Conservation (phyloP, 1,284 basidiomycete genomes). For the Neotropicomus parvogracilis region DNA sequence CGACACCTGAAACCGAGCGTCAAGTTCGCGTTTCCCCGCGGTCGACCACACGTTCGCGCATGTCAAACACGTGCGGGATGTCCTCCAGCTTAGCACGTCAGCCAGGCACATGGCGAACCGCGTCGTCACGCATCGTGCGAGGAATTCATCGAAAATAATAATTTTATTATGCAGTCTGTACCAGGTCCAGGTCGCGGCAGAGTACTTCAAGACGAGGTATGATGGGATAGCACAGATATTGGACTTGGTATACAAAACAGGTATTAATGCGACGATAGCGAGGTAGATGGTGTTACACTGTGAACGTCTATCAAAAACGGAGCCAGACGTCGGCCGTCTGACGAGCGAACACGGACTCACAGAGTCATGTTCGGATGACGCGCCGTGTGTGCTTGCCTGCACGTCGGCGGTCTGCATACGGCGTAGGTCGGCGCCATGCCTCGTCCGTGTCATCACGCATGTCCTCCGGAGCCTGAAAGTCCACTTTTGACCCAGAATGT, state of each 20-base stretch:
- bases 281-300: background rate
- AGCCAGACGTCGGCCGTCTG: too few species aligned
- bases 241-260: slow-evolving; percentile 23
- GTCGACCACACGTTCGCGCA: slow-evolving; percentile 10
- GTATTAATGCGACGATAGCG: slow-evolving; percentile 21
- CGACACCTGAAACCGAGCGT: too few species aligned
- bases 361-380: slow-evolving; percentile 47
- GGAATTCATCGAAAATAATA: background rate
- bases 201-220: slow-evolving; percentile 20
- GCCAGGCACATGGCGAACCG: slow-evolving; percentile 16
- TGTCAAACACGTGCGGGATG: slow-evolving; percentile 6
- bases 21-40: too few species aligned
- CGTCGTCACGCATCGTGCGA: slow-evolving; percentile 13
- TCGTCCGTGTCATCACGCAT: slow-evolving; percentile 53
- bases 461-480: slow-evolving; percentile 42
- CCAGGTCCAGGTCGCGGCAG: too few species aligned
- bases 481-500: slow-evolving; percentile 35
- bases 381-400: slow-evolving; percentile 72
- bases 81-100: slow-evolving; percentile 8
- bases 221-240: slow-evolving; percentile 22
- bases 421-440: slow-evolving; percentile 62
- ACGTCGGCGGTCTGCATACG: slow-evolving; percentile 61
- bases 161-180: too few species aligned
- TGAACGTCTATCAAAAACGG: background rate
- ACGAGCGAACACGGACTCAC: too few species aligned